Evolutionary conservation across 2,329 filamentous ascomycete species (phyloP), one percentile per base, ranked within the genome.

Genomic region (Cladosporium cucumerinum): DNA sequence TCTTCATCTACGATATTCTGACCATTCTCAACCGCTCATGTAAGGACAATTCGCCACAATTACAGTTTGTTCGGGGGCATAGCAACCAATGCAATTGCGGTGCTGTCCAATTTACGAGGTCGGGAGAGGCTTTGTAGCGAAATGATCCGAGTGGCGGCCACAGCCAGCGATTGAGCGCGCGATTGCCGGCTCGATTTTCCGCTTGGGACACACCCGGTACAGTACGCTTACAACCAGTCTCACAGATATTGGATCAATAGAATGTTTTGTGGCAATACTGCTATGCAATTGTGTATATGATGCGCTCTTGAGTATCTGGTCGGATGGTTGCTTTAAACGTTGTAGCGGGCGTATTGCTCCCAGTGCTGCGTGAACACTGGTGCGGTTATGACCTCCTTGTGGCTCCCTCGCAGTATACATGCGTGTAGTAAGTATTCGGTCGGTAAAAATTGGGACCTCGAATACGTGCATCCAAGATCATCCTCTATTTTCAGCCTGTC

Each of bases 131-230:
- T n/a, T 57, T 57, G 52, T 57, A 32, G 52, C 52, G n/a, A 21
- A 36, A n/a, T 57, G 52, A 57, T 34, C 32, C 52, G 52, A 34
- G 52, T 57, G 52, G 52, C 52, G 52, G 28, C 21, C 30, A 43
- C 36, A 8, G 30, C 55, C 2, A 23, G 18, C 34, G 34, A 23
- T 36, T 57, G 25, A 57, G 21, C 55, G 25, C 32, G 54, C 54
- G 55, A 43, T 57, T 43, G 23, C 34, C 55, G 55, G 55, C 34
- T 32, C 12, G 32, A 39, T 57, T 43, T 57, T 34, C 55, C 55
- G 55, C 55, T 57, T 57, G 32, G 34, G 55, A 28, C 49, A 21
- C 16, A n/a, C 36, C 36, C 36, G 36, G 36, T 43, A 43, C 36
- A 43, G 36, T 21, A 43, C 36, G 36, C 36, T 43, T n/a, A 43